Evolutionary conservation across 2,329 filamentous ascomycete species (phyloP).

Genomic region (Cordyceps cicadae): DNA sequence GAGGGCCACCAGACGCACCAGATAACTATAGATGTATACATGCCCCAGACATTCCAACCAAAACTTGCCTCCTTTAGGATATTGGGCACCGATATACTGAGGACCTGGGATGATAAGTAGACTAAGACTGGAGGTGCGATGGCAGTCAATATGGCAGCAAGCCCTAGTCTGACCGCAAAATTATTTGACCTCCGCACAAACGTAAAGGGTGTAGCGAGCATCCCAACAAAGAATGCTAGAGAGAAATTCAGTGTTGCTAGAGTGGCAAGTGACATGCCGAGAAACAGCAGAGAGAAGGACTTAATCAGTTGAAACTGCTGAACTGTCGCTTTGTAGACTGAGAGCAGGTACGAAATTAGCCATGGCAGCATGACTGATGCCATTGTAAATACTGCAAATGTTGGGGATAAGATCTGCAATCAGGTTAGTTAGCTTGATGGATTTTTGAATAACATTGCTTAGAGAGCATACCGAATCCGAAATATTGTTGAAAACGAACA

Average conservation of each 20-base stretch:
- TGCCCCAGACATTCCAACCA: slow-evolving; percentile 81
- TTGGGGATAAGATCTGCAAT: slow-evolving; percentile 46
- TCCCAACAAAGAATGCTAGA: slow-evolving; percentile 74
- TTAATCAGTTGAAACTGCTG: slow-evolving; percentile 76
- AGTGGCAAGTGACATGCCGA: slow-evolving; percentile 85
- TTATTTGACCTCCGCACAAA: slow-evolving; percentile 52
- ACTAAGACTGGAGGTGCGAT: slow-evolving; percentile 54
- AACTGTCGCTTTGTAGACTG: slow-evolving; percentile 43
- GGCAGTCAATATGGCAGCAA: slow-evolving; percentile 46
- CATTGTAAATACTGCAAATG: slow-evolving; percentile 50
- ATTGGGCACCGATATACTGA: slow-evolving; percentile 37
- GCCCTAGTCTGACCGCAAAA: slow-evolving; percentile 31
- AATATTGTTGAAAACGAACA: slow-evolving; percentile 78
- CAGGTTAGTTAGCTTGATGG: background rate
- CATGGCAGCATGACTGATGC: slow-evolving; percentile 50
- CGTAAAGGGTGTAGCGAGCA: slow-evolving; percentile 70
- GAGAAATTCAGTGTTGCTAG: slow-evolving; percentile 96
- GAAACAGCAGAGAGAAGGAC: slow-evolving; percentile 82
- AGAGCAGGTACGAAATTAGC: slow-evolving; percentile 47
- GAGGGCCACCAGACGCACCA: slow-evolving; percentile 96
- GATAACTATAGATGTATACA: slow-evolving; percentile 83
- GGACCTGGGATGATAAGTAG: slow-evolving; percentile 37
- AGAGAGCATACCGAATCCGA: slow-evolving; percentile 50
- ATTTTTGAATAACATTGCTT: background rate
- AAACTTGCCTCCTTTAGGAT: slow-evolving; percentile 69